These are phyloP conservation scores for Zoysia pacifica DNA, from an alignment of 176 grass and related monocot species.

Conservation along the genomic window DNA sequence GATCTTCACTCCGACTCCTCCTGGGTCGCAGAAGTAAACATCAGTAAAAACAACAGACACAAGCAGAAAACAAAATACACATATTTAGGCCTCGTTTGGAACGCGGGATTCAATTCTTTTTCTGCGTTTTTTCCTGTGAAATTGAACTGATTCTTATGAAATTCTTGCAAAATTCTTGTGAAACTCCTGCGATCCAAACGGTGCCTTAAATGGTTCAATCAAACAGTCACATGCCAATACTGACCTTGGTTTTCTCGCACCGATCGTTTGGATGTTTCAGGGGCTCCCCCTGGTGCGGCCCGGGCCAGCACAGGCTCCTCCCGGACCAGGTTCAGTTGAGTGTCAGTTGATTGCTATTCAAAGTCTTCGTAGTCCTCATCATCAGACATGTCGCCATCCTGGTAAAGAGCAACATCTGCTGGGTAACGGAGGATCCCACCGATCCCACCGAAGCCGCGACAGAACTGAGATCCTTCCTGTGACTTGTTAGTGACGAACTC, in stretches of 20 bases:
- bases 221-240: background rate
- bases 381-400: slow-evolving; percentile 41
- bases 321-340: slow-evolving; percentile 33
- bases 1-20: slow-evolving; percentile 16
- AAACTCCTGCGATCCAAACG: too few species aligned
- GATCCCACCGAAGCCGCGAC: slow-evolving; percentile 59
- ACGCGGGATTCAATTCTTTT: too few species aligned
- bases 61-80: background rate
- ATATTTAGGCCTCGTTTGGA: too few species aligned
- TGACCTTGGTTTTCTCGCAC: slow-evolving; percentile 22
- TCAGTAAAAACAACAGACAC: background rate
- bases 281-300: slow-evolving; percentile 1
- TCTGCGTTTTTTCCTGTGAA: too few species aligned
- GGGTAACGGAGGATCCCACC: slow-evolving; percentile 65
- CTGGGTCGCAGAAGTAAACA: slow-evolving; percentile 9
- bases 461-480: slow-evolving; percentile 69
- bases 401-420: slow-evolving; percentile 38
- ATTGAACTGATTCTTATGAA: too few species aligned
- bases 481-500: slow-evolving; percentile 69
- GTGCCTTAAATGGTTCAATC: background rate
- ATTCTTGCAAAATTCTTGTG: too few species aligned
- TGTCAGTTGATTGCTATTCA: slow-evolving; percentile 63
- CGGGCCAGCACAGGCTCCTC: slow-evolving; percentile 51
- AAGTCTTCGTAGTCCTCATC: slow-evolving; percentile 47
- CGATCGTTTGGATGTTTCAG: slow-evolving; percentile 44